These are phyloP conservation scores for Helichrysum umbraculigerum DNA, from an alignment of 129 eudicot genomes.

Conservation along the genomic window DNA sequence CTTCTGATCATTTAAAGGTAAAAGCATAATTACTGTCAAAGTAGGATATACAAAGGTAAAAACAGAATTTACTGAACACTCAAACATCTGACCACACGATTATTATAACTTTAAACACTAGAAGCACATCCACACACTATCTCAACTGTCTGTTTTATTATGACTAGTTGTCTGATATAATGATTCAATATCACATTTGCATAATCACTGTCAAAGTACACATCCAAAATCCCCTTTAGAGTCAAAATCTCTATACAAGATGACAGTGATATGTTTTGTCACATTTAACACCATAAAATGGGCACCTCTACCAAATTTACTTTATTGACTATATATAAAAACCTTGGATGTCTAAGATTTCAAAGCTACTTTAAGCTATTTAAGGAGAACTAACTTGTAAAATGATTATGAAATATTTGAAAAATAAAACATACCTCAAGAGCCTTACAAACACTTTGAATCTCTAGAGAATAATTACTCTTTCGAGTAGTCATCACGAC, in stretches of 20 bases:
- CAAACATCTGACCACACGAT: not conserved
- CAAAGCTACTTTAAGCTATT: not conserved
- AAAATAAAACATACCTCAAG: constrained; percentile 59
- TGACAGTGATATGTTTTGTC: no score
- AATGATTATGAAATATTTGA: constrained; percentile 10
- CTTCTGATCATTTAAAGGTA: no score
- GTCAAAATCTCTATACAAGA: no score
- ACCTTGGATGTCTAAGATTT: not conserved
- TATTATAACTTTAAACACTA: not conserved
- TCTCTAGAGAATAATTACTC: constrained; percentile 62
- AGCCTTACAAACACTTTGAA: constrained; percentile 86
- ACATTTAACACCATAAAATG: not conserved
- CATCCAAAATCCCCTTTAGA: not conserved
- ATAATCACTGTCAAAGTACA: not conserved
- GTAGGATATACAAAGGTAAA: no score
- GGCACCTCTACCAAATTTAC: not conserved
- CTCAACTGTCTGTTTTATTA: not conserved
- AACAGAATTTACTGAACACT: not conserved
- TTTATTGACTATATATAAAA: not conserved
- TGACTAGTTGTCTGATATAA: not conserved
- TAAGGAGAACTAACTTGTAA: not conserved
- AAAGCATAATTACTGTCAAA: no score
- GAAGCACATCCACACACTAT: not conserved
- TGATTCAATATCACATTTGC: not conserved
- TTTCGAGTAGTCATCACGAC: constrained; percentile 71